Evolutionary conservation across 352 stramenopile species (phyloP), one percentile per base, ranked within the genome.

Genomic region (Phytophthora macrochlamydospora): DNA sequence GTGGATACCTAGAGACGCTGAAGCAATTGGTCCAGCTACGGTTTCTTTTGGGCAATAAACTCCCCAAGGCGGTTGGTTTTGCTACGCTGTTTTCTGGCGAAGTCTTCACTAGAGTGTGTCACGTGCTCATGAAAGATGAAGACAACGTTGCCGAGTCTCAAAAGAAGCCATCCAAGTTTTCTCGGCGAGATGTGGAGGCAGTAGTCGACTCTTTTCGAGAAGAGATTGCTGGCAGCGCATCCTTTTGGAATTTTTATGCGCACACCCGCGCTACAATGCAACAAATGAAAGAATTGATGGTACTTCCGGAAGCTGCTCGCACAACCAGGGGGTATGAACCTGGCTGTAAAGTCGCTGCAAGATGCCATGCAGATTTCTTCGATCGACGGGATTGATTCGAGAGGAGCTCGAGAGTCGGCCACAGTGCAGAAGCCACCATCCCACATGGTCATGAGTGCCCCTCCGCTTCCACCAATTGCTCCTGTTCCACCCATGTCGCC

Each of bases 71-170:
- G n/a, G 59, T 54, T 3, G 74, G 70, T 29, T 92, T 82, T 56
- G 56, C 63, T 32, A 86, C 72, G 13, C 70, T 87, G 43, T 92
- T 91, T 50, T 92, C 82, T 7, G 67, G 79, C 6, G 84, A 91
- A 59, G 71, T 90, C 29, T 91, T 91, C 56, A 42, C 87, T n/a
- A 65, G 69, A 28, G 74, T 90, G 2, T 91, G 77, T 24, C 53
- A 74, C 1, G 70, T 76, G 29, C 54, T 87, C 13, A 59, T 79
- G 40, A 54, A 54, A 42, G 62, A 76, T 54, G 12, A 58, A 13
- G 38, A 67, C 52, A 30, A 68, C 56, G 45, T 44, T 60, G 8
- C n/a, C 53, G 18, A 75, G 18, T 24, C 18, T 24, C 18, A 24
- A 24, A 24, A 66, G 31, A 56, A 29, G 4, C 28, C 30, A 0